Percentiles rank a stretch among this genome's conserved stretches.
These are phyloP conservation scores for Schizopora paradoxa DNA, from an alignment of 1,284 basidiomycete species.

Conservation along the genomic window DNA sequence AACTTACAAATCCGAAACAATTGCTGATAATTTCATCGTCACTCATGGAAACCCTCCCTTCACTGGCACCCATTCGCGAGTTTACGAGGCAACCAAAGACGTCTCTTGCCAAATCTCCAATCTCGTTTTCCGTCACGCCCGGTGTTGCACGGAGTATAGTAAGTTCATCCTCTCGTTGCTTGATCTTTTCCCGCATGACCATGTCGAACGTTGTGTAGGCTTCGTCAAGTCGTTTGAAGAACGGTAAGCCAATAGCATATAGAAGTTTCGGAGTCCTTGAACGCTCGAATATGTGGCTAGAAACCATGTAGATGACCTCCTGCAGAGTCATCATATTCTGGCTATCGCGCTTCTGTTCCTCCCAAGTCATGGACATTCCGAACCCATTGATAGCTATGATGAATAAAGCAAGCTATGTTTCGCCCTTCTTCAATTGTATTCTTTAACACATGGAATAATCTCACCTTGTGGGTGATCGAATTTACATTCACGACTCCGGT, in stretches of 20 bases:
- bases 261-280: constrained; percentile 9
- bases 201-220: constrained; percentile 13
- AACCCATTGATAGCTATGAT: constrained; percentile 15
- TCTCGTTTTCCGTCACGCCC: not conserved
- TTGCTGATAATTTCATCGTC: constrained; percentile 21
- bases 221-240: constrained; percentile 9
- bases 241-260: constrained; percentile 10
- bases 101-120: constrained; percentile 8
- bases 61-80: constrained; percentile 10
- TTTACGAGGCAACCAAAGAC: constrained; percentile 15
- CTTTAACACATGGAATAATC: too few species aligned
- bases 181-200: constrained; percentile 10
- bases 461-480: constrained; percentile 22
- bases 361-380: constrained; percentile 16
- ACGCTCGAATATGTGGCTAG: constrained; percentile 5
- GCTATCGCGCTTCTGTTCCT: constrained; percentile 8
- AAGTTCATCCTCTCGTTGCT: constrained; percentile 9
- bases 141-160: constrained; percentile 7
- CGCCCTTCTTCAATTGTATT: too few species aligned
- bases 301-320: constrained; percentile 11
- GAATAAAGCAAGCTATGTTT: constrained; percentile 16
- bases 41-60: constrained; percentile 10
- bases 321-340: constrained; percentile 8
- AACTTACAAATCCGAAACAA: constrained; percentile 17
- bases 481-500: constrained; percentile 21